Base-by-base conservation (phyloP, 345 rosid genomes). In the Melastoma malabathricum region DNA sequence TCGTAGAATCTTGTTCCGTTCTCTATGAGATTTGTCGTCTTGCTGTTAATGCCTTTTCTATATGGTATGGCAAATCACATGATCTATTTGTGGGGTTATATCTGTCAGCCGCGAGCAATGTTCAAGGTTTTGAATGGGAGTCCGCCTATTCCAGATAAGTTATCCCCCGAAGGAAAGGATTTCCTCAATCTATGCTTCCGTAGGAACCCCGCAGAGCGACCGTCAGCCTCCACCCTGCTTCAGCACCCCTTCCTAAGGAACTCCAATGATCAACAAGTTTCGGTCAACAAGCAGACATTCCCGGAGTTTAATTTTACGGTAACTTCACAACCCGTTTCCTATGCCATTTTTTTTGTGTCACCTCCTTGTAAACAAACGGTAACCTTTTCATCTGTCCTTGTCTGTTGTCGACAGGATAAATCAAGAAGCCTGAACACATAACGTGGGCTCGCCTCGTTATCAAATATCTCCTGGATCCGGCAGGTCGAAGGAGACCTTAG, bases 201-300 rank as follows among this genome's bases (percentile, higher is more conserved):
- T 43, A 80, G 82, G 63, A 70, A 80, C 55, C 92, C 92, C 25
- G 84, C 73, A 2, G 68, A 75, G 49, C 64, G 92, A 31, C 77
- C 79, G 31, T 60, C 80, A 0, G 92, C 92, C 43, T 43, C 10
- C 44, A 15, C 0, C 60, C 67, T 80, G 50, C 84, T 83, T 13
- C 74, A 72, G 59, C 86, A 83, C 61, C 77, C 86, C 47, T 83
- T 80, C 54, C 56, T 80, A 18, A 66, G 58, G 48, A 69, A 67
- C 55, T 68, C 69, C 46, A 48, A 47, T 6, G 71, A 77, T 64
- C 64, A 59, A 53, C 72, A 66, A 48, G 47, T 51, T 31, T 16
- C 55, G 1, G 10, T 51, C 64, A 22, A 39, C 61, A n/a, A 45
- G 27, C 68, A 48, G 45, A 56, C 52, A 12, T 52, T 52, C 48